Base-by-base conservation (phyloP, 495 filamentous ascomycete species). In the Lasiosphaeris hirsuta region DNA sequence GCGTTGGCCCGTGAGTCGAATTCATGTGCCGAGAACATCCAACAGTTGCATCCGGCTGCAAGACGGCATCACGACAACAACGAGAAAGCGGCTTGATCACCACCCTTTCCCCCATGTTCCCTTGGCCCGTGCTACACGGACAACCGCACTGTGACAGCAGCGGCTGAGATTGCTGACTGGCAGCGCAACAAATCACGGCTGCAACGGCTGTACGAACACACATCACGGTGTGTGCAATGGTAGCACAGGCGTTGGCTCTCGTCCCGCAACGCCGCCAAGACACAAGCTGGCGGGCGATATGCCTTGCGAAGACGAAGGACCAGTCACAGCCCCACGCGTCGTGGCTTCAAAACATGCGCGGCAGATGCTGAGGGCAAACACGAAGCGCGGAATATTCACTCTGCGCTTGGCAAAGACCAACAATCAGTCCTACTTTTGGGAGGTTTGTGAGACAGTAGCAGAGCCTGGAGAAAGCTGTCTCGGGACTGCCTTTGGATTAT, bases 401-500 rank as follows among this genome's bases (percentile, higher is more conserved):
- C 37, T 40, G 33, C 33, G 15, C 49, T 51, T 51, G 53, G 53
- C 34, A 19, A 14, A 30, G 42, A 15, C 14, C 41, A 2, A 55
- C 41, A 23, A 46, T 8, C 49, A 51, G 34, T 18, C 30, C 42
- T 14, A 33, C 30, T 17, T 36, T 19, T 23, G 41, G 38, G 53
- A 38, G 33, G 10, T 36, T 19, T 23, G 41, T 47, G 53, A 38
- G 33, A 38, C 53, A 36, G 18, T 15, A 18, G 18, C 33, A 19
- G 53, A 14, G 23, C 34, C 40, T 55, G 34, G 53, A 47, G 42
- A 46, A 33, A 46, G 53, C 19, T 55, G 53, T 47, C 46, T 55
- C 53, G 53, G 53, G 53, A 46, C 35, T 10, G 53, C 14, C 53
- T 35, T 47, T 42, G 53, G 40, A 45, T 55, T 55, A 13, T 45